Base-by-base conservation (phyloP, 176 grass and related monocot species). In the Cymbopogon citratus region DNA sequence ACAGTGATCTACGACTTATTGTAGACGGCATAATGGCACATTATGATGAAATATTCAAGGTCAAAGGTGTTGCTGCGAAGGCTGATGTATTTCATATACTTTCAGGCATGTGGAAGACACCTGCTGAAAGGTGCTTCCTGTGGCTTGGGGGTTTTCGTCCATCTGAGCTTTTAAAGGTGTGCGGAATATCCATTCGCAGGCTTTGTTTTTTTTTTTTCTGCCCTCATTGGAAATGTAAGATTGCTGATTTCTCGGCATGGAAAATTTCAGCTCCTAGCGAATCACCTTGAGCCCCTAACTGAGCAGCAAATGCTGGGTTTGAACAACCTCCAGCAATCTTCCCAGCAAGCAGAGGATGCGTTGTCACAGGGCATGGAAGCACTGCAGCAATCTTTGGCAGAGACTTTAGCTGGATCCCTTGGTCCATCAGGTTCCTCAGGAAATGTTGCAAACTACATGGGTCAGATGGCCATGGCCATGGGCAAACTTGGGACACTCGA, bases 401-500 rank as follows among this genome's bases (percentile, higher is more conserved):
- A 91, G 27, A 94, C 88, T 44, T 77, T 94, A 81, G 92, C 92
- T n/a, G 84, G 84, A 66, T 91, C 92, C 48, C 89, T 94, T 16
- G 87, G 83, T 26, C 77, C 89, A 9, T 78, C 89, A 7, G 87
- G 89, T 52, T 86, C 92, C 65, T 94, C 92, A 12, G 92, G 89
- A 15, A 94, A 94, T 52, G 92, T 94, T 23, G 92, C 89, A 31
- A 94, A 90, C 75, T 94, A 94, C 89, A 94, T 94, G 92, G 92
- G 89, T 72, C 92, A 94, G 84, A 94, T 94, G 92, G 92, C 89
- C 57, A 94, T 94, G 92, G 89, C 92, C 46, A 94, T 94, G 92
- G 92, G 89, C 27, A 92, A 94, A 54, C 87, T 94, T 54, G 89
- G 92, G 28, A 92, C 86, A 1, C 84, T 94, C 0, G 92, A 94